phyloP scores from a whole-genome alignment of 2,329 filamentous ascomycete genomes.

The Pseudocercospora macadamiae region DNA sequence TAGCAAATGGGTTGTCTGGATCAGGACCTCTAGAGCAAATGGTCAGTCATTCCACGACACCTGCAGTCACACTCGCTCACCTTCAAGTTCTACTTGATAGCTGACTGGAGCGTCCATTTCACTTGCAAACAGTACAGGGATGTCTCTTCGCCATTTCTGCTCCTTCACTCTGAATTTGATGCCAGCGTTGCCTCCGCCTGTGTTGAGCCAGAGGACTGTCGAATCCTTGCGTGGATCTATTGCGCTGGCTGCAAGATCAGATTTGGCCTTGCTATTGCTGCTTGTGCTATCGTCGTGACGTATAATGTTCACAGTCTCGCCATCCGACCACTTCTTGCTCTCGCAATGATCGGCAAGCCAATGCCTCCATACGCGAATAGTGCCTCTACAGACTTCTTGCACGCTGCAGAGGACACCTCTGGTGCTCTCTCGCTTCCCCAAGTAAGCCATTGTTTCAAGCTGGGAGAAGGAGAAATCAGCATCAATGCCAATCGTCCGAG shows the following conservation, averaged over 20 bases:
- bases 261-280: conserved; percentile 16
- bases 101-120: conserved; percentile 69
- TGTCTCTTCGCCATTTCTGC: conserved; percentile 48
- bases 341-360: conserved; percentile 63
- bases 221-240: conserved; percentile 39
- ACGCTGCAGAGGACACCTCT: conserved; percentile 66
- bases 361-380: conserved; percentile 71
- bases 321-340: conserved; percentile 35
- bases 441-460: conserved; percentile 67
- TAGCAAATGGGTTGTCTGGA: conserved; percentile 66
- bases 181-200: conserved; percentile 62
- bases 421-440: conserved; percentile 67
- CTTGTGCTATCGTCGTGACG: conserved; percentile 21
- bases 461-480: conserved; percentile 74
- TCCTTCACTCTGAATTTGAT: conserved; percentile 67
- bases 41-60: not conserved
- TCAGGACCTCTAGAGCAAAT: conserved; percentile 62
- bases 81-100: conserved; percentile 73
- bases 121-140: conserved; percentile 58
- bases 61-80: conserved; percentile 51
- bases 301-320: conserved; percentile 32
- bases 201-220: conserved; percentile 70
- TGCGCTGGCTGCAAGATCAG: conserved; percentile 28
- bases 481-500: conserved; percentile 67
- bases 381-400: conserved; percentile 67